These are phyloP conservation scores for Triticum turgidum DNA, from an alignment of 176 grass and related monocot genomes.

Conservation along the genomic window DNA sequence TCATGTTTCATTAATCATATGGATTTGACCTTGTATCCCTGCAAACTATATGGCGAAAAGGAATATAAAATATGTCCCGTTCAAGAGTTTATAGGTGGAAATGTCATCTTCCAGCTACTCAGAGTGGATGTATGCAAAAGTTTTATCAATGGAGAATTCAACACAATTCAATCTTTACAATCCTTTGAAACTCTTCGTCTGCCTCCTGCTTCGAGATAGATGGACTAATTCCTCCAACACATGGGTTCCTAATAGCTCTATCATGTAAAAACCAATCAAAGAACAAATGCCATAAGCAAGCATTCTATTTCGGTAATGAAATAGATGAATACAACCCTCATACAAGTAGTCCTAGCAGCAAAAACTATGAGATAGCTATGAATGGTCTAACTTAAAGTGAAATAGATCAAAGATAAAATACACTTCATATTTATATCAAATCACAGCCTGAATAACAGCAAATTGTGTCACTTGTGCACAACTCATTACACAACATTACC, in stretches of 20 bases:
- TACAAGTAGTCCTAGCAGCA: neutral
- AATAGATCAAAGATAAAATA: neutral
- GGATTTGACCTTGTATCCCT: too few relatives aligned
- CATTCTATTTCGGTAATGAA: too few relatives aligned
- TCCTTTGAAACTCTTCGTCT: slow-evolving; percentile 41
- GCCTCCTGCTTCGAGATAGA: slow-evolving; percentile 38
- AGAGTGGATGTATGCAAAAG: too few relatives aligned
- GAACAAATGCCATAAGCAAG: neutral
- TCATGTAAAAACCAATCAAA: slow-evolving; percentile 46
- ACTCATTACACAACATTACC: neutral
- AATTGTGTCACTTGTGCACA: neutral
- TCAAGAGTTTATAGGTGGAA: too few relatives aligned
- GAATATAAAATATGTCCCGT: too few relatives aligned
- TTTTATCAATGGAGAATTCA: too few relatives aligned
- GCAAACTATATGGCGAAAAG: too few relatives aligned
- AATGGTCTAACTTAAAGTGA: neutral
- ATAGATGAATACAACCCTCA: neutral
- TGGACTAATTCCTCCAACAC: slow-evolving; percentile 71
- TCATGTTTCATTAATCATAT: too few relatives aligned
- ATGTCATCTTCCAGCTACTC: too few relatives aligned
- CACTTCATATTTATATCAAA: neutral
- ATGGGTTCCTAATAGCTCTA: slow-evolving; percentile 79
- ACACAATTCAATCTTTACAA: too few relatives aligned
- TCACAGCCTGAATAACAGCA: neutral
- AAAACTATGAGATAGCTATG: neutral